Percentiles rank a stretch among this genome's conserved stretches.
These are phyloP conservation scores for Skeletonema grethae DNA, from an alignment of 108 stramenopile genomes.

Conservation along the genomic window DNA sequence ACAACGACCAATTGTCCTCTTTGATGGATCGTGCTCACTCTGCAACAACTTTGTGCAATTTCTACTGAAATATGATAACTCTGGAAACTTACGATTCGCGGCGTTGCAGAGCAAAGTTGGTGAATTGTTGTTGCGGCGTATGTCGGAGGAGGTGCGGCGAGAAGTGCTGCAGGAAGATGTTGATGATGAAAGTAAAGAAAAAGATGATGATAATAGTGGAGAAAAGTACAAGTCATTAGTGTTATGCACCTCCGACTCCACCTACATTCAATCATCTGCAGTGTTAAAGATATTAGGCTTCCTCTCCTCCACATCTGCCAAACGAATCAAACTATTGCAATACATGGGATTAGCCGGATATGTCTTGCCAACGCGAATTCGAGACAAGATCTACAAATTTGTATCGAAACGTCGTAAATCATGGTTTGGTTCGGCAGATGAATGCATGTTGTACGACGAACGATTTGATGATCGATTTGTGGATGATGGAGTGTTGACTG, in stretches of 20 bases:
- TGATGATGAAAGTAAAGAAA: not conserved
- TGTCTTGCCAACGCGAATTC: slow-evolving; percentile 17
- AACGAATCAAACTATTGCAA: slow-evolving; percentile 22
- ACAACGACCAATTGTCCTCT: slow-evolving; percentile 47
- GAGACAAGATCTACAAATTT: slow-evolving; percentile 22
- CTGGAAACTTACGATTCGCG: slow-evolving; percentile 41
- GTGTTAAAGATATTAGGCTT: slow-evolving; percentile 27
- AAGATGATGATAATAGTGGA: not conserved
- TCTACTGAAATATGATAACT: slow-evolving; percentile 39
- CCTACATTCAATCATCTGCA: slow-evolving; percentile 42
- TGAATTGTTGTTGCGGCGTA: slow-evolving; percentile 29
- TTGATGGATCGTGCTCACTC: slow-evolving; percentile 34
- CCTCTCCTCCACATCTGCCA: slow-evolving; percentile 14
- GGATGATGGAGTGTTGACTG: slow-evolving; percentile 36
- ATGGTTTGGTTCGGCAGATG: slow-evolving; percentile 28
- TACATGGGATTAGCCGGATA: slow-evolving; percentile 20
- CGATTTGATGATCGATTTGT: slow-evolving; percentile 43
- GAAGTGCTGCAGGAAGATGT: not conserved
- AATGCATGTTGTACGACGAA: slow-evolving; percentile 29
- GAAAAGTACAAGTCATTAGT: slow-evolving; percentile 35
- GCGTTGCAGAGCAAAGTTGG: slow-evolving; percentile 46
- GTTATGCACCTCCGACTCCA: slow-evolving; percentile 20
- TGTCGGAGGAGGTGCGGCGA: slow-evolving; percentile 30
- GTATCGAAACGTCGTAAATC: slow-evolving; percentile 16
- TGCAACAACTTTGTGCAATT: slow-evolving; percentile 25